Evolutionary conservation across 768 basidiomycete species (phyloP).

Genomic region (Boletus barrowsii): DNA sequence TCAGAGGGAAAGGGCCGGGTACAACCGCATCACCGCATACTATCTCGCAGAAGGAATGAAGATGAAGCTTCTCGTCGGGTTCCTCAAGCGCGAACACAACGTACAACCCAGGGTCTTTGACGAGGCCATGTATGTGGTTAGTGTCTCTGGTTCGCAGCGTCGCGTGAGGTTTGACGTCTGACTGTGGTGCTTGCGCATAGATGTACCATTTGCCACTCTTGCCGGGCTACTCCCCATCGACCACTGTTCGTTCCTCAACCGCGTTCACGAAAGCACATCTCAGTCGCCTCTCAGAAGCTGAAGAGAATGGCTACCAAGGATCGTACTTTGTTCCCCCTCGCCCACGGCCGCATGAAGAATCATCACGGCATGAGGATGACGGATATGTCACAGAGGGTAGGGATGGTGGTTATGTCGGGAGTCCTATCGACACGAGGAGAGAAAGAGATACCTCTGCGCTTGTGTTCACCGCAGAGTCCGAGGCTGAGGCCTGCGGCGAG

Average conservation of each 20-base stretch:
- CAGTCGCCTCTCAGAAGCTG: conserved; percentile 75
- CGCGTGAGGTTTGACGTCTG: not conserved
- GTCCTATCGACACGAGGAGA: conserved; percentile 10
- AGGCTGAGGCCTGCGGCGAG: conserved; percentile 4
- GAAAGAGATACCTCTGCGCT: not conserved
- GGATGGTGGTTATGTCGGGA: conserved; percentile 60
- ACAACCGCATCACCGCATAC: conserved; percentile 83
- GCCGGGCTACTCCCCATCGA: conserved; percentile 84
- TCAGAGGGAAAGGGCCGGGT: conserved; percentile 78
- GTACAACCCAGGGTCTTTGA: conserved; percentile 85
- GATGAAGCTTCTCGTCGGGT: conserved; percentile 79
- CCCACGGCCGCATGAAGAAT: conserved; percentile 19
- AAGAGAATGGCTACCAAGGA: conserved; percentile 87
- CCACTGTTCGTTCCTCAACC: conserved; percentile 82
- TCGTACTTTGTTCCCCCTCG: conserved; percentile 59
- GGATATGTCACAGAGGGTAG: conserved; percentile 25
- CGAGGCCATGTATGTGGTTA: conserved; percentile 88
- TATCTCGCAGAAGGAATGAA: conserved; percentile 83
- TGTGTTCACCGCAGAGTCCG: conserved; percentile 6
- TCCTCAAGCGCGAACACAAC: conserved; percentile 91
- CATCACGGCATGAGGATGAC: conserved; percentile 15
- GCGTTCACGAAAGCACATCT: conserved; percentile 57
- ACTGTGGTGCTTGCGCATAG: conserved; percentile 35
- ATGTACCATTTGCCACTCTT: conserved; percentile 90
- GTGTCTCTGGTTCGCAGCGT: conserved; percentile 26